Percentiles rank a stretch among this genome's conserved stretches.
These are phyloP conservation scores for Eragrostis curvula DNA, from an alignment of 176 grass and related monocot species.

Conservation along the genomic window DNA sequence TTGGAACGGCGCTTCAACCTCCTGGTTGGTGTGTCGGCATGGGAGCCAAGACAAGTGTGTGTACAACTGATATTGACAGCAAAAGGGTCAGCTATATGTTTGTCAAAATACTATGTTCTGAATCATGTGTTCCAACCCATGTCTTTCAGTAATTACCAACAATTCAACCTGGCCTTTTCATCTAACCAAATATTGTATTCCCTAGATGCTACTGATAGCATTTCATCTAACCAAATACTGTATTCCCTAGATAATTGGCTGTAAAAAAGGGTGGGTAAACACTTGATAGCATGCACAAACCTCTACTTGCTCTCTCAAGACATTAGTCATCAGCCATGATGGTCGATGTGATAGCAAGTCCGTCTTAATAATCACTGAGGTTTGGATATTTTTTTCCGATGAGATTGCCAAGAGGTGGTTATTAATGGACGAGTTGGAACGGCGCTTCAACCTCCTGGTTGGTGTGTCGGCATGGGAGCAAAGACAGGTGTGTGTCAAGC, in stretches of 20 bases:
- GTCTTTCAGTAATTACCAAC: not conserved
- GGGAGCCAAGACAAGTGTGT: too few relatives aligned
- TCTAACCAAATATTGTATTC: not conserved
- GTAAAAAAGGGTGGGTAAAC: conserved; percentile 35
- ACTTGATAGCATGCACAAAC: conserved; percentile 23
- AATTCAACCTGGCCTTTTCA: not conserved
- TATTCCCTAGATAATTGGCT: not conserved
- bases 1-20: not conserved
- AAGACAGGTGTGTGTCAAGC: too few relatives aligned
- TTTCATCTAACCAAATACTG: too few relatives aligned
- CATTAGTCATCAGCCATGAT: conserved; percentile 27
- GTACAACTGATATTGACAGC: too few relatives aligned
- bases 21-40: conserved; percentile 17
- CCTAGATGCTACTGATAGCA: not conserved
- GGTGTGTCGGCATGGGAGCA: not conserved
- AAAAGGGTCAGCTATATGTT: too few relatives aligned
- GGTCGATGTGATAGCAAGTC: conserved; percentile 1
- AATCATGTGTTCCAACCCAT: not conserved
- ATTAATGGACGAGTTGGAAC: not conserved
- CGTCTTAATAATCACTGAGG: conserved; percentile 3
- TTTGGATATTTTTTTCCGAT: too few relatives aligned
- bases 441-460: not conserved
- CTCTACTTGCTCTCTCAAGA: conserved; percentile 5
- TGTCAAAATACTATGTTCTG: not conserved
- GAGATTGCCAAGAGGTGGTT: too few relatives aligned